Evolutionary conservation across 2,329 filamentous ascomycete genomes (phyloP), one percentile per base, ranked within the genome.

Genomic region (Nannizziopsis arthrosporioides): DNA sequence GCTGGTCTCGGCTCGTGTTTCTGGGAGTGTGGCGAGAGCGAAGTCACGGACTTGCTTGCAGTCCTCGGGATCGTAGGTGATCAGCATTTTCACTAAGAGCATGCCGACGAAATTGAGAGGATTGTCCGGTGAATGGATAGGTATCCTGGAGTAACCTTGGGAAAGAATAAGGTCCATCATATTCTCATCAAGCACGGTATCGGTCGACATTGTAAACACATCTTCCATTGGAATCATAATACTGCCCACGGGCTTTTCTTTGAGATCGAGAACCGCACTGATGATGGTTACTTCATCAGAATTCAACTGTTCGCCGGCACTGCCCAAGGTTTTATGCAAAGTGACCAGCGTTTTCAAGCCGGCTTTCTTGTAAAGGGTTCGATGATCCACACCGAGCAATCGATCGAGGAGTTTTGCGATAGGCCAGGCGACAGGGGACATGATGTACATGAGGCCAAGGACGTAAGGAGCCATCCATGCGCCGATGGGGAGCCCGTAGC

Each of bases 141-240:
- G 92, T 55, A 98, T 96, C 51, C 92, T 77, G 10, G 92, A 96
- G 66, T 96, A 98, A 40, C 92, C 92, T 42, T 89, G 88, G 1
- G 86, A 88, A 6, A 96, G 74, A 49, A 98, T 95, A 52, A 80
- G 78, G 65, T 96, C 87, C 83, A 96, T 96, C 57, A 88, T 96
- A 60, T 81, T 75, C 66, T 96, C 90, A 60, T 98, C 88, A 49
- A 98, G 70, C 1, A 96, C 75, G 3, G 90, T 92, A 60, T 98
- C 89, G 44, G 90, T 85, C n/a, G 88, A 88, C 79, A 98, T 86
- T 52, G 85, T 90, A 63, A 94, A 98, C 42, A 96, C 92, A 62
- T 98, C 89, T 40, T 86, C 81, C 85, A 98, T 96, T 0, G 92
- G 92, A 0, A 93, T 98, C 92, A 98, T 98, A 62, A 98, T 94